Evolutionary conservation across 495 filamentous ascomycete genomes (phyloP).

Genomic region (Penicillium crystallinum): DNA sequence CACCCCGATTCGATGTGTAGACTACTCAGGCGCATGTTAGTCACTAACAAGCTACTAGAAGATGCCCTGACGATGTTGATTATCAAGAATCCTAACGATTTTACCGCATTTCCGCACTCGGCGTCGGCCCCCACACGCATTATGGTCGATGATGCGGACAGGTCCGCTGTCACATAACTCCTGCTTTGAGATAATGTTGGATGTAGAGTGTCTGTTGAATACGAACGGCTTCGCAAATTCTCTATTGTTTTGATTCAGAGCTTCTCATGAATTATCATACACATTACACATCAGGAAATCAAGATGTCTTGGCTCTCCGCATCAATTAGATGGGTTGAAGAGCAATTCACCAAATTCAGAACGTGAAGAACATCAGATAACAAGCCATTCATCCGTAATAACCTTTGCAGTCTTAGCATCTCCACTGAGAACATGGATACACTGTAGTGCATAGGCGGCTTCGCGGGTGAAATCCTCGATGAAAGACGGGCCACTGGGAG

Average conservation of each 20-base stretch:
- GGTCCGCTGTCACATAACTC: background rate
- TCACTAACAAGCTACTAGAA: background rate
- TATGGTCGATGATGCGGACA: background rate
- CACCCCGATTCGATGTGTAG: background rate
- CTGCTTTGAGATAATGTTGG: background rate
- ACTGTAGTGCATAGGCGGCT: slow-evolving; percentile 72
- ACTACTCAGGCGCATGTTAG: background rate
- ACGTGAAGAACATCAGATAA: slow-evolving; percentile 33
- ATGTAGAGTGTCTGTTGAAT: background rate
- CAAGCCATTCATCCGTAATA: slow-evolving; percentile 55
- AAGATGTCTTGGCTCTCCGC: background rate
- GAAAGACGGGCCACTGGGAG: slow-evolving; percentile 18
- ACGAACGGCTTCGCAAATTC: background rate
- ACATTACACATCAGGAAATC: background rate
- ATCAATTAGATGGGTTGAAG: background rate
- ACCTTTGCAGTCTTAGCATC: slow-evolving; percentile 50
- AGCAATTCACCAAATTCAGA: background rate
- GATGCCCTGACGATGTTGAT: background rate
- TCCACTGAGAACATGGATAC: slow-evolving; percentile 59
- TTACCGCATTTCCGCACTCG: background rate
- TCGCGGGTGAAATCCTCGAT: slow-evolving; percentile 64
- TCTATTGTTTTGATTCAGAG: background rate
- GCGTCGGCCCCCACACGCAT: background rate
- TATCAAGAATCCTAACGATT: background rate
- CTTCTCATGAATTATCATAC: background rate